Evolutionary conservation across 164 flowering plant species (phyloP).

Genomic region (Dillenia turbinata): DNA sequence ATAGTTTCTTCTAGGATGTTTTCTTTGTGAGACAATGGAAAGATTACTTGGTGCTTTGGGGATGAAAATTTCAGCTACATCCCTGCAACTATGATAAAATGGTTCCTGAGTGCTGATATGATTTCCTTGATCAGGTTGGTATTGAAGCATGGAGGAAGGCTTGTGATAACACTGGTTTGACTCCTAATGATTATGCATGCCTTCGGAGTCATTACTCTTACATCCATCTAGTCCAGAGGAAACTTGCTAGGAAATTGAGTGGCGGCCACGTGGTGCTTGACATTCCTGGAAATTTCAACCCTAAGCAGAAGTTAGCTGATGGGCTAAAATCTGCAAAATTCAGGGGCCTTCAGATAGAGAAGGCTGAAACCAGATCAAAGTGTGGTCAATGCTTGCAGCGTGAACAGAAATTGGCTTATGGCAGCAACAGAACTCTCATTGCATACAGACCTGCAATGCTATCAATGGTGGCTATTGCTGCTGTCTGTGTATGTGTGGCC

Average conservation of each 20-base stretch:
- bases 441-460: constrained; percentile 74
- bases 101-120: constrained; percentile 5
- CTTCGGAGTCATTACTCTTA: constrained; percentile 56
- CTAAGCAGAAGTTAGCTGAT: constrained; percentile 24
- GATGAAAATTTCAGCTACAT: no score
- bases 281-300: constrained; percentile 34
- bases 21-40: no score
- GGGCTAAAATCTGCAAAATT: constrained; percentile 14
- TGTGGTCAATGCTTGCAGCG: constrained; percentile 47
- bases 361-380: constrained; percentile 4
- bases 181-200: constrained; percentile 72
- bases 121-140: constrained; percentile 57
- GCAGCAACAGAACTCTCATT: constrained; percentile 29
- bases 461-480: constrained; percentile 85
- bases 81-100: no score
- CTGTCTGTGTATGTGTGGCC: constrained; percentile 86
- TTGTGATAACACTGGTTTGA: constrained; percentile 56
- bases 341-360: constrained; percentile 39
- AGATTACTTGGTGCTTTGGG: no score
- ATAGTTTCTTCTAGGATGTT: no score
- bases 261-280: constrained; percentile 50
- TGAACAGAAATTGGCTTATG: constrained; percentile 28
- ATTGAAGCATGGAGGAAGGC: constrained; percentile 66
- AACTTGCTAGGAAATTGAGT: constrained; percentile 36
- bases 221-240: constrained; percentile 58